Evolutionary conservation across 805 yeast species (phyloP).

Genomic region (Sugiyamaella floridensis): DNA sequence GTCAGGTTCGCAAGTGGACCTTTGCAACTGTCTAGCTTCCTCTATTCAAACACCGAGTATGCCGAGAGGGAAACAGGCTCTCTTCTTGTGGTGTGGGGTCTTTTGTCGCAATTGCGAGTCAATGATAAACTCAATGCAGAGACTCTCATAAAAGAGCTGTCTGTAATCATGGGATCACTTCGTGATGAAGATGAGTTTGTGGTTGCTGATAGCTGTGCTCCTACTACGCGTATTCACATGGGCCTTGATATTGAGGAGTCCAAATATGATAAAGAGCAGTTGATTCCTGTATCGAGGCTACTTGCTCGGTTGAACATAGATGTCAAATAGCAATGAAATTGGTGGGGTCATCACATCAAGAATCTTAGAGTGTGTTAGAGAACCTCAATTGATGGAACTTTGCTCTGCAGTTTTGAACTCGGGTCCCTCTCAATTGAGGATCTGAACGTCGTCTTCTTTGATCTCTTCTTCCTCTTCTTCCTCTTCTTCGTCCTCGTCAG

Average conservation of each 20-base stretch:
- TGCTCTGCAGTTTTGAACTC: too few species aligned
- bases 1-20: not conserved
- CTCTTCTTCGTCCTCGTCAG: slow-evolving; percentile 22
- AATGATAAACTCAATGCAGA: slow-evolving; percentile 1
- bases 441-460: not conserved
- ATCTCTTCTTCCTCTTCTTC: slow-evolving; percentile 18
- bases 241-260: not conserved
- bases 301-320: not conserved
- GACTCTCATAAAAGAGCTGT: not conserved
- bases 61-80: not conserved
- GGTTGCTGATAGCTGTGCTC: not conserved
- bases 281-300: not conserved
- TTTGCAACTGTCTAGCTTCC: not conserved
- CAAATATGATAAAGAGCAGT: not conserved
- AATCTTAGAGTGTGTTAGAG: too few species aligned
- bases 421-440: not conserved
- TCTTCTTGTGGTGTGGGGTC: slow-evolving; percentile 4
- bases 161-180: not conserved
- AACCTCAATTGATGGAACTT: too few species aligned
- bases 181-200: not conserved
- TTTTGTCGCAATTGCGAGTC: not conserved
- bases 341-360: not conserved
- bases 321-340: too few species aligned
- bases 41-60: not conserved
- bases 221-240: not conserved